phyloP scores from a whole-genome alignment of 768 basidiomycete genomes.

The Cystofilobasidium macerans region DNA sequence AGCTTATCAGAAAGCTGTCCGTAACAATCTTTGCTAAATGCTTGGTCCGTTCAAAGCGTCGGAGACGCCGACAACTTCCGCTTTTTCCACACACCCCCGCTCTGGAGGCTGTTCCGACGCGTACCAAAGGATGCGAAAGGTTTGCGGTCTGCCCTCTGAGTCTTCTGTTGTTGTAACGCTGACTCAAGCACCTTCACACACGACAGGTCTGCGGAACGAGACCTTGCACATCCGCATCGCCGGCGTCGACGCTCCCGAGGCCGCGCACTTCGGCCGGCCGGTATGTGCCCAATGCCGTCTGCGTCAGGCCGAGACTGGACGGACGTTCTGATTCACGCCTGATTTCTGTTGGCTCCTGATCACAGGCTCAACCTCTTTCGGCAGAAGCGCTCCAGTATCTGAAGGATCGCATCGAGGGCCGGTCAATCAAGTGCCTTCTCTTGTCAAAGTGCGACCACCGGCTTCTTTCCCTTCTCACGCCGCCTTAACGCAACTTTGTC shows the following conservation, averaged over 20 bases:
- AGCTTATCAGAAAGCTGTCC: background rate
- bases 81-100: background rate
- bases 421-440: constrained; percentile 5
- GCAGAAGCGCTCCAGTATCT: constrained; percentile 14
- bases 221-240: constrained; percentile 19
- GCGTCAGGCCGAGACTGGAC: no score
- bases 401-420: background rate
- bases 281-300: no score
- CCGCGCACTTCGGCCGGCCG: constrained; percentile 21
- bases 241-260: constrained; percentile 23
- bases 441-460: background rate
- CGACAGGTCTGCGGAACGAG: constrained; percentile 14
- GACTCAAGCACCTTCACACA: background rate
- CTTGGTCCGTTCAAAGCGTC: background rate
- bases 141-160: background rate
- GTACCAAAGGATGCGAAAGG: background rate
- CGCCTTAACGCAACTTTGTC: background rate
- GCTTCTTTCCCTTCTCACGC: background rate
- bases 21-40: background rate
- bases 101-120: background rate
- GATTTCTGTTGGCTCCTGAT: no score
- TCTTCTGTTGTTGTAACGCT: background rate
- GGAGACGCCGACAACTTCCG: background rate
- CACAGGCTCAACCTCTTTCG: constrained; percentile 17
- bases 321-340: no score